These are phyloP conservation scores for Blastomyces gilchristii DNA, from an alignment of 2,329 filamentous ascomycete genomes.

Conservation along the genomic window DNA sequence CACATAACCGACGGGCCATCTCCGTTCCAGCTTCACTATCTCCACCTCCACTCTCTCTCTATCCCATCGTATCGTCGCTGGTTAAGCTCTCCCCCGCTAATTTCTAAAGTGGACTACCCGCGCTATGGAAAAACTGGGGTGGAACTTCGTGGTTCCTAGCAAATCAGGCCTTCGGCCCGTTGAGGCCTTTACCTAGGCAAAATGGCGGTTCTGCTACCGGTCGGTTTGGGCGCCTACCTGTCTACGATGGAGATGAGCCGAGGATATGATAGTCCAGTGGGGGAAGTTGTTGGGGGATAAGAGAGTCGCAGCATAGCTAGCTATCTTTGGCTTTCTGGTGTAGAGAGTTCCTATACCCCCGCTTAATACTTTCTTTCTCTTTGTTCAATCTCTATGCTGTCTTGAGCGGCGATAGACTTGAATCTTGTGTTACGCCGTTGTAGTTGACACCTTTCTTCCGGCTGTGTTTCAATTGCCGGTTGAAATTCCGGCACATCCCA, in stretches of 20 bases:
- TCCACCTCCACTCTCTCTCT: background rate
- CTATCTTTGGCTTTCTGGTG: background rate
- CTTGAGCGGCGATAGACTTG: background rate
- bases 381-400: background rate
- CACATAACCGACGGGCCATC: background rate
- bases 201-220: background rate
- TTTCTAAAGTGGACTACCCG: background rate
- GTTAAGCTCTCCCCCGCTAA: background rate
- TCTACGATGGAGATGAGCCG: background rate
- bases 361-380: background rate
- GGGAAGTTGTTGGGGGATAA: background rate
- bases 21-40: background rate
- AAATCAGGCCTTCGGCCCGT: background rate
- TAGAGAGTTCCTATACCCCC: background rate
- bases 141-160: background rate
- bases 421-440: background rate
- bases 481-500: background rate
- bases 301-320: background rate
- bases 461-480: background rate
- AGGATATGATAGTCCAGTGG: background rate
- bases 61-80: background rate
- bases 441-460: background rate
- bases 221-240: background rate
- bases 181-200: slow-evolving; percentile 5
- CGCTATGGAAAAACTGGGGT: background rate